These are phyloP conservation scores for Zygnema cylindricum DNA, from an alignment of 139 green algal species.

Conservation along the genomic window DNA sequence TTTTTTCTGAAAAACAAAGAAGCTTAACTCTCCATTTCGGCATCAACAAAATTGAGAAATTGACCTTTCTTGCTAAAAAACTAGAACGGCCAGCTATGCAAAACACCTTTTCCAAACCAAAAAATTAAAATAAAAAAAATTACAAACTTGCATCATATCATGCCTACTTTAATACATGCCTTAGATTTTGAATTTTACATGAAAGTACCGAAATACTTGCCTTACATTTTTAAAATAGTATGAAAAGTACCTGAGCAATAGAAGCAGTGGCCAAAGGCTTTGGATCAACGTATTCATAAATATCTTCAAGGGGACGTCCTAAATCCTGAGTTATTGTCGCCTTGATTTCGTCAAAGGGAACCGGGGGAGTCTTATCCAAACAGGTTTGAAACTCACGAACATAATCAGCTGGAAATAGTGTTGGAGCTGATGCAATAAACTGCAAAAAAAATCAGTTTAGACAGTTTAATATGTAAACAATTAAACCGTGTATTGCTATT, in stretches of 20 bases:
- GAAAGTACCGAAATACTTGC: too few species aligned
- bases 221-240: too few species aligned
- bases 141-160: background rate
- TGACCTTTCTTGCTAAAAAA: too few species aligned
- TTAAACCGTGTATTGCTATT: too few species aligned
- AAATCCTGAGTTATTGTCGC: conserved; percentile 79
- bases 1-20: too few species aligned
- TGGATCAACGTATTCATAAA: conserved; percentile 87
- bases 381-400: conserved; percentile 96
- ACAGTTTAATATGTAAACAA: too few species aligned
- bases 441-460: conserved; percentile 61
- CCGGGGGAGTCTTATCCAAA: conserved; percentile 86
- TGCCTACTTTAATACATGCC: too few species aligned
- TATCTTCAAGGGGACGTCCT: conserved; percentile 69
- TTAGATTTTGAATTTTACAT: too few species aligned
- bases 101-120: too few species aligned
- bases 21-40: too few species aligned
- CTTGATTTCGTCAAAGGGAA: conserved; percentile 80
- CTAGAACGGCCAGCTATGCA: too few species aligned
- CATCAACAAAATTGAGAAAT: too few species aligned
- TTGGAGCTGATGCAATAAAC: conserved; percentile 92
- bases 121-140: background rate
- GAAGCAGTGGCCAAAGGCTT: conserved; percentile 86
- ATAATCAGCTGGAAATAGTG: conserved; percentile 93
- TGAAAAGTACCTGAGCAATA: conserved; percentile 74